Evolutionary conservation across 805 yeast genomes (phyloP).

Genomic region (Wickerhamia fluorescens): DNA sequence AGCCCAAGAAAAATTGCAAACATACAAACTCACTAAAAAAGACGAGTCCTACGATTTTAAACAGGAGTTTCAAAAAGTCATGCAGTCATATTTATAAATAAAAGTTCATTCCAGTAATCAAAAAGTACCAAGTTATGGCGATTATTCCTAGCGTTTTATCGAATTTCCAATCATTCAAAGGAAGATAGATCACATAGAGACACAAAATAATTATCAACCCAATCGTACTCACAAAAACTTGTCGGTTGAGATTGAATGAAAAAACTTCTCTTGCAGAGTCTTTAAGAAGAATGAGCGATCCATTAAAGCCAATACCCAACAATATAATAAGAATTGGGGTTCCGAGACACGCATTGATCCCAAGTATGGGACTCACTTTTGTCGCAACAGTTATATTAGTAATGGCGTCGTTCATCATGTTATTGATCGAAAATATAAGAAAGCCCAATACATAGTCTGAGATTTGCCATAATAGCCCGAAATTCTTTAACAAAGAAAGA

Average conservation of each 20-base stretch:
- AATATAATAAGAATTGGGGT: conserved; percentile 44
- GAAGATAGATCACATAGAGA: conserved; percentile 19
- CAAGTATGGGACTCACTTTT: conserved; percentile 29
- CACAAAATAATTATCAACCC: conserved; percentile 18
- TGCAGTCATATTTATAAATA: conserved; percentile 4
- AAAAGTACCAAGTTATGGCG: conserved; percentile 15
- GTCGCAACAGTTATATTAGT: conserved; percentile 43
- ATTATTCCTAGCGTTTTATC: conserved; percentile 23
- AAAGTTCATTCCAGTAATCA: conserved; percentile 14
- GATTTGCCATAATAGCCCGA: conserved; percentile 37
- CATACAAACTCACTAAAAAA: neutral
- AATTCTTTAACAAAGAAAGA: conserved; percentile 31
- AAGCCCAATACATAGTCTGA: conserved; percentile 44
- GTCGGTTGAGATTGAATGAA: conserved; percentile 14
- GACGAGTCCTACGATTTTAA: neutral
- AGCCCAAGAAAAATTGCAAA: conserved; percentile 5
- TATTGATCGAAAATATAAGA: conserved; percentile 42
- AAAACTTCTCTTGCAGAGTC: conserved; percentile 4
- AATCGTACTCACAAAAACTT: conserved; percentile 18
- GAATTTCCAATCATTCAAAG: conserved; percentile 27
- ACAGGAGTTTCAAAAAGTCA: conserved; percentile 1
- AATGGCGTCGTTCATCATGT: conserved; percentile 46
- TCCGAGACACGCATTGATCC: conserved; percentile 48
- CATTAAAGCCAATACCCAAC: conserved; percentile 46
- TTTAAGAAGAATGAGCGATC: conserved; percentile 10